Evolutionary conservation across 2,329 filamentous ascomycete genomes (phyloP).

Genomic region (Fusarium sublunatum): DNA sequence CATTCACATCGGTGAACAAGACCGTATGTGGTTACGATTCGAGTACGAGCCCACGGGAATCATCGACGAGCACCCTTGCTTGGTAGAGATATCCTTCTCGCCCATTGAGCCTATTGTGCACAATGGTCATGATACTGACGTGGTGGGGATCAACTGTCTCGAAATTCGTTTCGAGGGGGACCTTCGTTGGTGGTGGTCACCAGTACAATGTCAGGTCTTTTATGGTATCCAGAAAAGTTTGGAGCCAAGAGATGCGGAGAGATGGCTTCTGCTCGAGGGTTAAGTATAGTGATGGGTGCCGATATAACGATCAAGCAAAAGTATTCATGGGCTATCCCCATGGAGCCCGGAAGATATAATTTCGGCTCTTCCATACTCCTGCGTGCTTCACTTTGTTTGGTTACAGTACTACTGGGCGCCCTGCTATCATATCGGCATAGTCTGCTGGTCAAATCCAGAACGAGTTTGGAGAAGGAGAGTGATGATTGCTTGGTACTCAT

Average conservation of each 20-base stretch:
- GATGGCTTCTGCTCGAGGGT: too few relatives aligned
- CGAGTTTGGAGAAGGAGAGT: too few relatives aligned
- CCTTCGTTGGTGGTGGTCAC: neutral
- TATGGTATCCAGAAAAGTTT: neutral
- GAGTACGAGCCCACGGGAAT: neutral
- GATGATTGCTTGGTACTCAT: too few relatives aligned
- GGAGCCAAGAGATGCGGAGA: neutral
- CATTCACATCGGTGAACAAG: neutral
- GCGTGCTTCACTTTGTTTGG: too few relatives aligned
- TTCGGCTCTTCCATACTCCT: too few relatives aligned
- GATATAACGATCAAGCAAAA: too few relatives aligned
- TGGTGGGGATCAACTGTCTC: neutral
- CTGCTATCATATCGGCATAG: too few relatives aligned
- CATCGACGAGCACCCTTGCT: neutral
- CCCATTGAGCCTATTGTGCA: neutral
- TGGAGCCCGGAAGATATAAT: too few relatives aligned
- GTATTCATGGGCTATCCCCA: too few relatives aligned
- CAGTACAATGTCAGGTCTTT: neutral
- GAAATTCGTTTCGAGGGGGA: neutral
- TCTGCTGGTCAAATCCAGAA: too few relatives aligned
- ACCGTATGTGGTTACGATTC: neutral
- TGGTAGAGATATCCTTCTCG: neutral
- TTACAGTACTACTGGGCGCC: too few relatives aligned
- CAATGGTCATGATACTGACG: neutral
- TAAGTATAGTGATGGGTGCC: too few relatives aligned